Conservation (phyloP, 2,329 filamentous ascomycete genomes). For the Ophiognomonia clavigignenti-juglandacearum region DNA sequence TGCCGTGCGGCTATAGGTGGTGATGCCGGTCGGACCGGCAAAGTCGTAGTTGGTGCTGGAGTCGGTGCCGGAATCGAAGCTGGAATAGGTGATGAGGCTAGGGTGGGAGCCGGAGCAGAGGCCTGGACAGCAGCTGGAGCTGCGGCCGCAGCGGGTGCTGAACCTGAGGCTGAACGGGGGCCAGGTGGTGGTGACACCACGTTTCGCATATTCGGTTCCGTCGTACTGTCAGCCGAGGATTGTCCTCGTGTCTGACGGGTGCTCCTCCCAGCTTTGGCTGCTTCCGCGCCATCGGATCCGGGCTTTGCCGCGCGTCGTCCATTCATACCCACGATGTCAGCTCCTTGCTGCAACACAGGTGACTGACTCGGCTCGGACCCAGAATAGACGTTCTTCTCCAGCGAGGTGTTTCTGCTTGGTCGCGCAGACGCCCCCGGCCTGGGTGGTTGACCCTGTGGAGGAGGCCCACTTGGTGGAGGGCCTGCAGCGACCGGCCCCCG, state of each 20-base stretch:
- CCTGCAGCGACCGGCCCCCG: conserved; percentile 31
- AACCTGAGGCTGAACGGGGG: background rate
- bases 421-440: conserved; percentile 41
- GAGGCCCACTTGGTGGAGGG: conserved; percentile 43
- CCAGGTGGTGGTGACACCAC: conserved; percentile 17
- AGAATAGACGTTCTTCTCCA: conserved; percentile 36
- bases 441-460: conserved; percentile 50
- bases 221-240: conserved; percentile 63
- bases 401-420: conserved; percentile 41
- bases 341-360: conserved; percentile 38
- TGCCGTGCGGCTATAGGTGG: conserved; percentile 55
- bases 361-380: conserved; percentile 30
- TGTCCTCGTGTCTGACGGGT: conserved; percentile 53
- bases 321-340: conserved; percentile 50
- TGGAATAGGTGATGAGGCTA: background rate
- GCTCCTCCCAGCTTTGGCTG: conserved; percentile 37
- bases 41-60: conserved; percentile 18
- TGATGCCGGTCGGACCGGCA: conserved; percentile 42
- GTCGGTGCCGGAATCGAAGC: conserved; percentile 1
- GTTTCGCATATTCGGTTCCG: conserved; percentile 49
- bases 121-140: background rate
- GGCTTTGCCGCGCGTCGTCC: conserved; percentile 29
- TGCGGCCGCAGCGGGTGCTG: background rate
- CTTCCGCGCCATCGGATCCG: conserved; percentile 22
- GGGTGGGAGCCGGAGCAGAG: background rate